Base-by-base conservation (phyloP, 2,329 filamentous ascomycete species). In the Epichloe aotearoae region DNA sequence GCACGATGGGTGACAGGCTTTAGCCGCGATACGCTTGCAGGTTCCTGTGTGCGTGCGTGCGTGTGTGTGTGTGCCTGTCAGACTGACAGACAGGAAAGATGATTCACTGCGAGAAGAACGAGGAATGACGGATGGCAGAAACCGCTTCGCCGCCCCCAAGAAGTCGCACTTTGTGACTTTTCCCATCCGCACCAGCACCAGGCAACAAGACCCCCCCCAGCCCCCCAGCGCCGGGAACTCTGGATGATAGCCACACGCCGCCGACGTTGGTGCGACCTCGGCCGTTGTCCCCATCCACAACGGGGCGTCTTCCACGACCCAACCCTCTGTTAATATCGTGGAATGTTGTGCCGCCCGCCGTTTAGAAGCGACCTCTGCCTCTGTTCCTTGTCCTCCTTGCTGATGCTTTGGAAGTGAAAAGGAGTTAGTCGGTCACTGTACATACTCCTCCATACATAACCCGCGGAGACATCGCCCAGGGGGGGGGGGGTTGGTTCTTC, bases 11-110 rank as follows among this genome's bases (percentile, higher is more conserved):
- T 44, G 45, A 51, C 39, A 44, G 45, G 37, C 38, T 26, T 38
- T 51, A 51, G 45, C 50, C 49, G 49, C 49, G 49, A 51, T 43
- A 51, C 44, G 44, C 44, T 41, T 47, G 44, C 43, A 43, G 44
- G 37, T 44, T 47, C 17, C 23, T 40, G 36, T 20, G 17, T 5
- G 19, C 19, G 20, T 40, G 36, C 15, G 17, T 5, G 19, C 19
- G 20, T 12, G 36, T 14, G 36, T 5, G 33, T 33, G 20, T 6
- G 36, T 14, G 36, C 7, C 14, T 38, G 12, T n/a, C 36, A 38
- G 30, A 48, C 26, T 14, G 46, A 48, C 12, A 3, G 26, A 26
- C 26, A 26, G 7, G 20, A 40, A 34, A 34, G 20, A 36, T 8
- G 34, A 11, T 30, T 30, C 3, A 30, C 26, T 10, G 26, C 26